These are phyloP conservation scores for Dothistroma septosporum DNA, from an alignment of 2,329 filamentous ascomycete species.

Conservation along the genomic window DNA sequence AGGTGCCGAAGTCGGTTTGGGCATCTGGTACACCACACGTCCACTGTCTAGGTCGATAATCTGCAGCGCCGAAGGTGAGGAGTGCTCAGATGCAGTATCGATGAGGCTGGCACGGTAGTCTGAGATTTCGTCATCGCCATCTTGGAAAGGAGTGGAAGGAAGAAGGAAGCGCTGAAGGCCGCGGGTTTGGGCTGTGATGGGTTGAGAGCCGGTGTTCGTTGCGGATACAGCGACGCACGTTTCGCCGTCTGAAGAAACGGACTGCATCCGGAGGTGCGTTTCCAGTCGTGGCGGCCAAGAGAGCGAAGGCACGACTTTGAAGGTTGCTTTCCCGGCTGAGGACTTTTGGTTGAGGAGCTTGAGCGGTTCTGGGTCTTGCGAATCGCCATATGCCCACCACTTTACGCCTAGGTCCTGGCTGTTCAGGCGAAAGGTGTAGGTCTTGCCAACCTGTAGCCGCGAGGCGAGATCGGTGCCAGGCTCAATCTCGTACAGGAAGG, in stretches of 20 bases:
- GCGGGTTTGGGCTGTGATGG: constrained; percentile 17
- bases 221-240: constrained; percentile 12
- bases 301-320: constrained; percentile 12
- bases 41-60: constrained; percentile 11
- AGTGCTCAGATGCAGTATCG: constrained; percentile 3
- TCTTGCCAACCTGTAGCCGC: constrained; percentile 14
- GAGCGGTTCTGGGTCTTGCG: neutral
- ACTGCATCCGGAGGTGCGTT: constrained; percentile 10
- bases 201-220: constrained; percentile 12
- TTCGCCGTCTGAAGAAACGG: neutral
- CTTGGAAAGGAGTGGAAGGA: constrained; percentile 13
- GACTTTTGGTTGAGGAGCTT: constrained; percentile 17
- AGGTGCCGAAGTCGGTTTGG: neutral
- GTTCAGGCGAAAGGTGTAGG: constrained; percentile 14
- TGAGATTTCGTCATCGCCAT: constrained; percentile 1
- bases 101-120: constrained; percentile 13
- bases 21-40: constrained; percentile 2
- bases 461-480: constrained; percentile 11
- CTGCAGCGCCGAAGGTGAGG: constrained; percentile 9
- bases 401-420: constrained; percentile 14
- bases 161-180: constrained; percentile 18
- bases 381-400: constrained; percentile 7
- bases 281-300: constrained; percentile 14
- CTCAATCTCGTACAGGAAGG: constrained; percentile 14
- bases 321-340: constrained; percentile 12